Evolutionary conservation across 106 monocot genomes (phyloP).

Genomic region (Gastrodia elata): DNA sequence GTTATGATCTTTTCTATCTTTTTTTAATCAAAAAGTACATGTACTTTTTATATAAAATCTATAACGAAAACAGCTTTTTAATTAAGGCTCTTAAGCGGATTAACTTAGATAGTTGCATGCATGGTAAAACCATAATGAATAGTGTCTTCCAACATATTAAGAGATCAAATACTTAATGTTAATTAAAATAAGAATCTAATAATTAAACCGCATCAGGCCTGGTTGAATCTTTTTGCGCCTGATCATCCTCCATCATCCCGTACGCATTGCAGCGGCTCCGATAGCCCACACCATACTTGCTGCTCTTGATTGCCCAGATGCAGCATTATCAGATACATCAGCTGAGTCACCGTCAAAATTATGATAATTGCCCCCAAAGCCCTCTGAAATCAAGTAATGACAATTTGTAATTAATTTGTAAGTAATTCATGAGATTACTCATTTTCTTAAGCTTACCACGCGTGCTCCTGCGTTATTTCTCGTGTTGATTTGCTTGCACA

Average conservation of each 20-base stretch:
- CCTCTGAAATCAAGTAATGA: conserved; percentile 11
- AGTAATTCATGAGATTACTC: background rate
- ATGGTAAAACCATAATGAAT: no score
- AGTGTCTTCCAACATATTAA: no score
- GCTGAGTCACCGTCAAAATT: conserved; percentile 28
- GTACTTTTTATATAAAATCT: no score
- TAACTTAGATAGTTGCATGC: no score
- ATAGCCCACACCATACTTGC: conserved; percentile 16
- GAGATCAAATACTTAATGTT: background rate
- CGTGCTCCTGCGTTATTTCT: conserved; percentile 16
- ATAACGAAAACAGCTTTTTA: no score
- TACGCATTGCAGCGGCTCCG: conserved; percentile 7
- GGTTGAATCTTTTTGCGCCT: background rate
- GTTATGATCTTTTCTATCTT: no score
- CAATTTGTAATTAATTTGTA: background rate
- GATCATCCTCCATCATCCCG: conserved; percentile 7
- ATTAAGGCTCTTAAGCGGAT: no score
- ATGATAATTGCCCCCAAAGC: conserved; percentile 28
- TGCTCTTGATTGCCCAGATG: conserved; percentile 17
- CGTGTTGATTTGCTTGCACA: conserved; percentile 27
- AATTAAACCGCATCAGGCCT: conserved; percentile 8
- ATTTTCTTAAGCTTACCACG: conserved; percentile 10
- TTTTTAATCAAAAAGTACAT: no score
- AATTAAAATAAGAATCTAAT: background rate
- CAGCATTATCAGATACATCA: conserved; percentile 26